Evolutionary conservation across 768 basidiomycete species (phyloP).

Genomic region (Suillus tomentosus): DNA sequence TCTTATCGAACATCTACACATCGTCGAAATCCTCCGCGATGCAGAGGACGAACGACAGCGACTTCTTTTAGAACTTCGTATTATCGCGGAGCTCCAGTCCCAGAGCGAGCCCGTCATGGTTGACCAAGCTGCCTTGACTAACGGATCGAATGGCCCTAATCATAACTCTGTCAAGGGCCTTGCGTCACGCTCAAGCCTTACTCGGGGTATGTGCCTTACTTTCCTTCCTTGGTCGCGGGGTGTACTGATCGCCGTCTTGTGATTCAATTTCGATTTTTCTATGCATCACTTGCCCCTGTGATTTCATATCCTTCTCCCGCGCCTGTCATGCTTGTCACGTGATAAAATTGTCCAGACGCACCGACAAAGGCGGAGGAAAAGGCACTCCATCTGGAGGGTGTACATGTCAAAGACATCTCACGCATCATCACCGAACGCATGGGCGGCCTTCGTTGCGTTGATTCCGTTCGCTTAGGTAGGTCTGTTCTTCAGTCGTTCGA

Average conservation of each 20-base stretch:
- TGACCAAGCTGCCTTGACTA: neutral
- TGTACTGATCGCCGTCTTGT: neutral
- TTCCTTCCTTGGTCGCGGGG: neutral
- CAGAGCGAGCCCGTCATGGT: neutral
- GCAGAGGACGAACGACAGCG: constrained; percentile 47
- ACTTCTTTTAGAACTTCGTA: constrained; percentile 45
- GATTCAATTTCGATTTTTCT: neutral
- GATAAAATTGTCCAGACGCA: constrained; percentile 36
- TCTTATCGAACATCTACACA: constrained; percentile 70
- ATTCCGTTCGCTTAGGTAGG: constrained; percentile 9
- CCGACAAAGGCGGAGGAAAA: constrained; percentile 33
- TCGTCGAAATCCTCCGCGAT: constrained; percentile 68
- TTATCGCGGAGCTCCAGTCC: neutral
- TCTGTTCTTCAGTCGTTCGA: neutral
- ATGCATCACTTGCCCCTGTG: neutral
- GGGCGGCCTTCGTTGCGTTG: neutral
- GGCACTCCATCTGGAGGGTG: constrained; percentile 28
- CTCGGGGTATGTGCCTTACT: constrained; percentile 11
- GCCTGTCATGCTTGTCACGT: constrained; percentile 35
- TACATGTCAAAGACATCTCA: constrained; percentile 35
- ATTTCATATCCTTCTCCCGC: constrained; percentile 2
- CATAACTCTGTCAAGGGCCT: neutral
- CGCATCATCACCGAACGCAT: constrained; percentile 8
- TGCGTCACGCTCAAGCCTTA: neutral
- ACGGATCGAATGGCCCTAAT: neutral